Evolutionary conservation across 148 eudicot genomes (phyloP).

Genomic region (Dysphania ambrosioides): DNA sequence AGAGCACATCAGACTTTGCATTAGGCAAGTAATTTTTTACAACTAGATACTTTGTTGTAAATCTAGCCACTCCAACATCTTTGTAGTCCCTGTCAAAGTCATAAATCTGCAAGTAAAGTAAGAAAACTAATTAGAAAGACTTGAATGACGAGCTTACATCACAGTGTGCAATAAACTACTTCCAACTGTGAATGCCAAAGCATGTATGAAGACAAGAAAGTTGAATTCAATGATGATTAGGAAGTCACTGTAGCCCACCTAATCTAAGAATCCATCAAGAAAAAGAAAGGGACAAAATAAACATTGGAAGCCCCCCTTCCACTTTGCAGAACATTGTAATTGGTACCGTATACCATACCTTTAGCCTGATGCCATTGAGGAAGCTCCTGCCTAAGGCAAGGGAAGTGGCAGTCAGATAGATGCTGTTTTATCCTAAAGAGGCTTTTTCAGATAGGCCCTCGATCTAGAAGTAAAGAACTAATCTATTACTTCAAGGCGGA

Average conservation of each 20-base stretch:
- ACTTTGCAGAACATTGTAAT: no score
- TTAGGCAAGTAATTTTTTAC: conserved; percentile 86
- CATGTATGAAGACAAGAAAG: neutral
- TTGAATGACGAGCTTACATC: neutral
- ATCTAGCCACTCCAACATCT: conserved; percentile 92
- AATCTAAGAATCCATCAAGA: neutral
- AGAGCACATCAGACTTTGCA: conserved; percentile 93
- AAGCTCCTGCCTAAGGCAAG: no score
- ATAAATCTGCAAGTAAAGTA: conserved; percentile 64
- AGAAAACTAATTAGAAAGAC: conserved; percentile 21
- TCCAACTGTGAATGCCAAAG: neutral
- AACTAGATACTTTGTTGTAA: conserved; percentile 88
- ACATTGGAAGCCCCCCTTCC: no score
- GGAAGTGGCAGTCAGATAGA: no score
- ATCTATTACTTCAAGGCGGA: no score
- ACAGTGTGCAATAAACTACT: neutral
- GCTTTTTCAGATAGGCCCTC: no score
- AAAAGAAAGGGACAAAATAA: neutral
- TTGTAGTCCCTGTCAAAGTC: conserved; percentile 97
- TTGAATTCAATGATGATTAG: neutral
- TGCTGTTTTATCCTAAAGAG: no score
- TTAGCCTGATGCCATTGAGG: no score
- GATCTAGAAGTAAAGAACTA: no score
- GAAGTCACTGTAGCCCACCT: neutral
- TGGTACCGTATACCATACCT: no score